phyloP scores from a whole-genome alignment of 176 grass and related monocot species.

The Carex littledalei region DNA sequence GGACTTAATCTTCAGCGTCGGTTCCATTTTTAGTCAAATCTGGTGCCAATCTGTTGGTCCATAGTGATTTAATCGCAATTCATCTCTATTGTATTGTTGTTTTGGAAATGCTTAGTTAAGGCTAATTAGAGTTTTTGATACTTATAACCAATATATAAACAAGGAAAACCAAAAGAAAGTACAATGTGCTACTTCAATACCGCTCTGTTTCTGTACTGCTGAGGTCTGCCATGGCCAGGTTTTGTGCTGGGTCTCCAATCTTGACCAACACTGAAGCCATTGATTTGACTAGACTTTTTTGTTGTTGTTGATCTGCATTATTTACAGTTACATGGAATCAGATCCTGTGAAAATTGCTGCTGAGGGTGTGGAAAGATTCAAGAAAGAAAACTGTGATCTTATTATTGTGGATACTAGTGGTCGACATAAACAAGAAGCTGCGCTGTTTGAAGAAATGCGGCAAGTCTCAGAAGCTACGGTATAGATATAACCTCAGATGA shows the following conservation, averaged over 20 bases:
- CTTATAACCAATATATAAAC: not conserved
- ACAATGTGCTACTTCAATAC: not conserved
- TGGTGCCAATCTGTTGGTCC: not conserved
- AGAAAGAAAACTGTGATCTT: conserved; percentile 86
- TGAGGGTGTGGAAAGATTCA: conserved; percentile 94
- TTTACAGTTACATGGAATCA: conserved; percentile 84
- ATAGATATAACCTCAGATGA: conserved; percentile 22
- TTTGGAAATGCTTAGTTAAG: not conserved
- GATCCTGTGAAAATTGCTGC: conserved; percentile 95
- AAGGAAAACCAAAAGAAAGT: not conserved
- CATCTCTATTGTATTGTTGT: not conserved
- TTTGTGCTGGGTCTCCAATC: not conserved
- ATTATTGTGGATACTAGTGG: conserved; percentile 98
- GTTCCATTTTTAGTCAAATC: not conserved
- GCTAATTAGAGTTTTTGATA: not conserved
- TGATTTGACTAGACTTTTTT: not conserved
- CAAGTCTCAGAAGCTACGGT: conserved; percentile 97
- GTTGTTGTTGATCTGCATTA: conserved; percentile 7
- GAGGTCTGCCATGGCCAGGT: not conserved
- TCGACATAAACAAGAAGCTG: conserved; percentile 87
- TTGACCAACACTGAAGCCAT: not conserved
- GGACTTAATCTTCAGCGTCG: not conserved
- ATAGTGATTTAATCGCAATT: not conserved
- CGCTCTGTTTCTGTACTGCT: not conserved
- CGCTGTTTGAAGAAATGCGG: conserved; percentile 97